Conservation (phyloP, 2,329 filamentous ascomycete species). For the Leptoxyphium fumago region DNA sequence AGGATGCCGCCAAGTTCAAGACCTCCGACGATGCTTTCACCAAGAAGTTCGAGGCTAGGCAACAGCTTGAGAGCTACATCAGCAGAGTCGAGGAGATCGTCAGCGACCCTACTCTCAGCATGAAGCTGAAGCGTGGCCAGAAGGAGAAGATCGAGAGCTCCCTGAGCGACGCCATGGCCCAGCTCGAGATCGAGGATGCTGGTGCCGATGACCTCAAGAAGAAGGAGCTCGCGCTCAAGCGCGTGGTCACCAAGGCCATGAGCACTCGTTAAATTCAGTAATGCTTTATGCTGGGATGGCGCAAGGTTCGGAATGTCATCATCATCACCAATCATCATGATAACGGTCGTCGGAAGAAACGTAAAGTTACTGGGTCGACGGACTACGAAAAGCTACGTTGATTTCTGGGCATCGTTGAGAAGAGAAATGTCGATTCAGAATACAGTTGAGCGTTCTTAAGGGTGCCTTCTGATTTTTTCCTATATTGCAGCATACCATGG, state of each 20-base stretch:
- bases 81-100: constrained; percentile 97
- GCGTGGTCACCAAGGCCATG: constrained; percentile 78
- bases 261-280: background rate
- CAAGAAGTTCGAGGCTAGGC: constrained; percentile 98
- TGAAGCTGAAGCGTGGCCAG: constrained; percentile 97
- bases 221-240: constrained; percentile 97
- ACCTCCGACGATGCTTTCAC: constrained; percentile 92
- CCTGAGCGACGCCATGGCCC: constrained; percentile 91
- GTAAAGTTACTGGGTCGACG: background rate
- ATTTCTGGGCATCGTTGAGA: background rate
- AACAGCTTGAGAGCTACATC: constrained; percentile 99
- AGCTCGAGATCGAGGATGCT: constrained; percentile 91
- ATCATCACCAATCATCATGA: background rate
- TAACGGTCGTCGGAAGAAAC: background rate
- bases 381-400: background rate
- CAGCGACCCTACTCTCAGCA: constrained; percentile 84
- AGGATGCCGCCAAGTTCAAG: constrained; percentile 98
- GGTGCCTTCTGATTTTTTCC: background rate
- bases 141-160: constrained; percentile 99
- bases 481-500: background rate
- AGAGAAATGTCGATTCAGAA: too few species aligned
- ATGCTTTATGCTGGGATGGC: background rate
- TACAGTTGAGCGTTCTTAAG: too few species aligned
- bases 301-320: background rate
- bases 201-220: constrained; percentile 93